Base-by-base conservation (phyloP, 75 land plant species). In the Pseudotsuga menziesii region DNA sequence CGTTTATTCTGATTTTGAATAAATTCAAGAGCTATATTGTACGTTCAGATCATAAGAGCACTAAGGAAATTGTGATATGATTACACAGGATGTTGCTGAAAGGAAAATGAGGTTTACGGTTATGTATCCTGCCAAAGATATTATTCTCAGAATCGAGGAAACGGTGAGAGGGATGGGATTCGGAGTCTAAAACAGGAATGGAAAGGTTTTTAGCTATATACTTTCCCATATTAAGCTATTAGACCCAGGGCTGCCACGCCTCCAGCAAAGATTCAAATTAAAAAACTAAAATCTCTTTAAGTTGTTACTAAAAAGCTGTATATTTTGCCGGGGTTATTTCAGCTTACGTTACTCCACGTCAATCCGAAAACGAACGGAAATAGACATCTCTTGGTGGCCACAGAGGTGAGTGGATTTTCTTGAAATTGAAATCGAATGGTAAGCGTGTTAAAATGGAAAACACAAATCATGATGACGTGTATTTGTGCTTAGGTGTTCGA, bases 21-120 rank as follows among this genome's bases (percentile, higher is more conserved):
- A 29, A 29, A 29, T 29, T 29, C 32, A 29, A 29, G 32, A 29
- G 32, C 32, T 29, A 29, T 29, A 29, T 29, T 29, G 32, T 29
- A 29, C 32, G 32, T 29, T 29, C 1, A 29, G 32, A 1, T 29
- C 32, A 29, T 29, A 1, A 29, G 32, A 29, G 32, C 32, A 0
- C 32, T 29, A 29, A 29, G 32, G 32, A 29, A 29, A 29, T 0
- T 29, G 32, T 29, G 2, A 22, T 17, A 39, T 44, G 55, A 4
- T 16, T 1, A 5, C 77, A 13, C 79, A 88, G 90, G 86, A 86
- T 79, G 86, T 75, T 12, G 85, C 90, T 4, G 90, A 92, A 73
- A 81, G 90, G 75, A 90, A 90, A 72, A 85, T 89, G 20, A 86
- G 90, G 58, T 92, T 90, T 64, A 88, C 92, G 52, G 86, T 91